A percentile compares a stretch with the other conserved stretches of the same genome.
phyloP scores from a whole-genome alignment of 805 yeast species.

The Brettanomyces nanus region DNA sequence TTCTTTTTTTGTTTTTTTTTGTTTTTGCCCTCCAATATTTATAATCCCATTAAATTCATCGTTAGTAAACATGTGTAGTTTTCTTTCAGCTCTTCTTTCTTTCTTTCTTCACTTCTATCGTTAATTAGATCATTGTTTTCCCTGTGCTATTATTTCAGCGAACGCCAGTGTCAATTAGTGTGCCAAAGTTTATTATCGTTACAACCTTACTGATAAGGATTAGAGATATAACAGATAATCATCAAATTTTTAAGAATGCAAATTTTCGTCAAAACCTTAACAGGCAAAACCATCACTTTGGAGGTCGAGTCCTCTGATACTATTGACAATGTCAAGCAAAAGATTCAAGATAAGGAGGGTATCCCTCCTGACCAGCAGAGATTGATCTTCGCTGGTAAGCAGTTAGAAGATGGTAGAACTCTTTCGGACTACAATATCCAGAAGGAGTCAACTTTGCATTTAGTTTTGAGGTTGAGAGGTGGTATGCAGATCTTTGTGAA shows the following conservation, averaged over 20 bases:
- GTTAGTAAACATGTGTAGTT: too few relatives aligned
- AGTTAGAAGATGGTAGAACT: conserved; percentile 72
- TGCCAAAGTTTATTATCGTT: too few relatives aligned
- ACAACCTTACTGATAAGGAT: not conserved
- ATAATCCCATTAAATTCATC: not conserved
- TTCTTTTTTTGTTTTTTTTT: not conserved
- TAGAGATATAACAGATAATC: not conserved
- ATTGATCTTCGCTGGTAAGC: conserved; percentile 40
- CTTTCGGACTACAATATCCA: conserved; percentile 70
- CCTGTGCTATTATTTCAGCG: not conserved
- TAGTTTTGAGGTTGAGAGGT: conserved; percentile 85
- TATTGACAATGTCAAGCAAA: conserved; percentile 75
- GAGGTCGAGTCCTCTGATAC: conserved; percentile 72
- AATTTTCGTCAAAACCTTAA: conserved; percentile 46
- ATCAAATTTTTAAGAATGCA: conserved; percentile 45
- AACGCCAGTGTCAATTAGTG: too few relatives aligned
- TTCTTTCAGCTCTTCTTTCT: not conserved
- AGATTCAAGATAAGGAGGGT: conserved; percentile 37
- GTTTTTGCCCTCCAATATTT: not conserved
- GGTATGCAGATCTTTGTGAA: conserved; percentile 60
- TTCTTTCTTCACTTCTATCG: not conserved
- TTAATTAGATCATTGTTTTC: not conserved
- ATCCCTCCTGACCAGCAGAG: conserved; percentile 39
- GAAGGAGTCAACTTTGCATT: conserved; percentile 53
- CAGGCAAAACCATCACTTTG: conserved; percentile 18